phyloP scores from a whole-genome alignment of 495 filamentous ascomycete genomes.

The Platismatia glauca region DNA sequence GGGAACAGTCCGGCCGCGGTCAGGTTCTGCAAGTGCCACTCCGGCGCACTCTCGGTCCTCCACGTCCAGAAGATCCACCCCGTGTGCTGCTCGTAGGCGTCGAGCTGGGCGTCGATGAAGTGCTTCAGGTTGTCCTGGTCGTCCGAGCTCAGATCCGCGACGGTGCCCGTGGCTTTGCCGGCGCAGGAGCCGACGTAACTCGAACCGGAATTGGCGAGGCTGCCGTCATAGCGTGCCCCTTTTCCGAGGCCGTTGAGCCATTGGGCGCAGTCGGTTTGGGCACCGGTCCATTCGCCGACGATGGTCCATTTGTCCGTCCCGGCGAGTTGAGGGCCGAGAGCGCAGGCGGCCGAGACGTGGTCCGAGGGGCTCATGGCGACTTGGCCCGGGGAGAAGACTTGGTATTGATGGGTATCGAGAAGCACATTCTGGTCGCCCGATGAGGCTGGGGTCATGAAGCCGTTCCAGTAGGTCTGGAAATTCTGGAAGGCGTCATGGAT shows the following conservation, averaged over 20 bases:
- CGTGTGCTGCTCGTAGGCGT: constrained; percentile 56
- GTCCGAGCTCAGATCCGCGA: constrained; percentile 38
- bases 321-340: constrained; percentile 38
- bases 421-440: constrained; percentile 50
- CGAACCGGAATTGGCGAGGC: constrained; percentile 29
- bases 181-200: constrained; percentile 48
- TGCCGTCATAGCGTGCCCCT: constrained; percentile 49
- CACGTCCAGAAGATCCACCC: constrained; percentile 82
- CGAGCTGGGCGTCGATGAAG: constrained; percentile 65
- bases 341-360: constrained; percentile 47
- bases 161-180: constrained; percentile 48
- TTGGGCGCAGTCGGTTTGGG: constrained; percentile 44
- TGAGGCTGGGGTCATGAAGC: constrained; percentile 45
- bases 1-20: constrained; percentile 53
- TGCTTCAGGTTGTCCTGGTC: constrained; percentile 50
- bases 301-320: constrained; percentile 61
- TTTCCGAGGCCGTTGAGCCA: constrained; percentile 54
- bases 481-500: constrained; percentile 63
- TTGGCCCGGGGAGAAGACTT: constrained; percentile 55
- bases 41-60: constrained; percentile 78
- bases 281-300: constrained; percentile 62
- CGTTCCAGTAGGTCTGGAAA: constrained; percentile 57
- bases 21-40: constrained; percentile 75
- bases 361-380: constrained; percentile 38
- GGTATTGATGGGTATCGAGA: constrained; percentile 60